phyloP scores from a whole-genome alignment of 176 grass and related monocot species.

The Musa acuminata region DNA sequence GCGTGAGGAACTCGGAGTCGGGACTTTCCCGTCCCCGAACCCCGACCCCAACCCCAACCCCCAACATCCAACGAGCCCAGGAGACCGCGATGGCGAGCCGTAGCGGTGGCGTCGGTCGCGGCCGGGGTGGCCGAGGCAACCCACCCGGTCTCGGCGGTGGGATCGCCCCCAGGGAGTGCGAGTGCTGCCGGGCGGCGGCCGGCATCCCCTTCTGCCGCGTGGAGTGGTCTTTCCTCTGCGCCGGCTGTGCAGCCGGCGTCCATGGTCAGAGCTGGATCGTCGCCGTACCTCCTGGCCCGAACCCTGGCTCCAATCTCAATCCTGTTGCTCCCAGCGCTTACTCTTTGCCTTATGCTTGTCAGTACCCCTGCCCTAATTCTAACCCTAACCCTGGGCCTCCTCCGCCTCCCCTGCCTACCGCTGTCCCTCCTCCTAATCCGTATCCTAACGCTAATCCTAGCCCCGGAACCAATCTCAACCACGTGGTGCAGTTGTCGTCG shows the following conservation, averaged over 20 bases:
- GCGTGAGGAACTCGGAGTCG: background rate
- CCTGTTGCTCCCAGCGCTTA: background rate
- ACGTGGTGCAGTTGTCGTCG: slow-evolving; percentile 10
- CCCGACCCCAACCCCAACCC: background rate
- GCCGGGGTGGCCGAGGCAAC: background rate
- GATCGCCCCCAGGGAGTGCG: slow-evolving; percentile 25
- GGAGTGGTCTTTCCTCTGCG: slow-evolving; percentile 45
- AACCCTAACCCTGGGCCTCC: background rate
- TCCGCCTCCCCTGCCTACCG: background rate
- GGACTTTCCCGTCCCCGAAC: background rate
- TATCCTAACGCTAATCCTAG: slow-evolving; percentile 9
- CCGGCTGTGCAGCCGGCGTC: slow-evolving; percentile 30
- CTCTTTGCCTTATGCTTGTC: background rate
- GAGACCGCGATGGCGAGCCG: background rate
- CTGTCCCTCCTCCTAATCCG: background rate
- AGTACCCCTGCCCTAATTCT: background rate
- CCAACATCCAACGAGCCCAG: background rate
- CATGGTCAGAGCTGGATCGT: slow-evolving; percentile 44
- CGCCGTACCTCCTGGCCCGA: slow-evolving; percentile 27
- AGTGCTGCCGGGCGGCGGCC: slow-evolving; percentile 25
- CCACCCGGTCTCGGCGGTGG: background rate
- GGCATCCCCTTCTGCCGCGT: slow-evolving; percentile 44
- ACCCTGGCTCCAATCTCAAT: background rate
- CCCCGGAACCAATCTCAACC: slow-evolving; percentile 4
- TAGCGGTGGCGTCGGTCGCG: background rate